Evolutionary conservation across 306 rosid species (phyloP), one percentile per base, ranked within the genome.

Genomic region (Mucuna pruriens): DNA sequence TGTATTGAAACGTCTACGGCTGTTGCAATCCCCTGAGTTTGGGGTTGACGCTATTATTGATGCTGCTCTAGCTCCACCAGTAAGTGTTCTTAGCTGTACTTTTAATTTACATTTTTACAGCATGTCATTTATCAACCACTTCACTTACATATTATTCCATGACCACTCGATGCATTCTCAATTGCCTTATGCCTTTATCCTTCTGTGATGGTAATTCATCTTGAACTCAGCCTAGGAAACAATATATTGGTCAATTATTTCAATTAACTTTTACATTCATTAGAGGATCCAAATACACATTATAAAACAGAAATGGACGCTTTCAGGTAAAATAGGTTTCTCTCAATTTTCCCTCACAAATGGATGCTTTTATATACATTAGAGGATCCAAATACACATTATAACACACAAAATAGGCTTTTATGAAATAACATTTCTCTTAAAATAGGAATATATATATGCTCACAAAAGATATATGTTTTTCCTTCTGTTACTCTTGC

Each of bases 41-140:
- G 97, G 95, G 80, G 76, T 80, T 38, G 52, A 67, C 77, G 84
- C 94, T 38, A 86, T 93, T 52, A 46, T 95, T 52, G 96, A 95
- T 64, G 99, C 97, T 45, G 94, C 94, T 79, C 87, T 91, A 79
- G 92, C 92, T 66, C 90, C 93, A 2, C 86, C 91, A 5, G 97
- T 95, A 84, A 89, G 97, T 71, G 71, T 67, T 62, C 52, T 63
- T 25, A 20, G 23, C 36, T 51, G 20, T 74, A 34, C 68, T 87
- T 49, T 19, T 65, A 62, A 60, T 58, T 68, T 73, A 45, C 44
- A 34, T 45, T 68, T 81, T 44, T 66, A 39, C 57, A 38, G 44
- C 69, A 20, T 60, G 67, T 17, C 64, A 71, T 80, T 79, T 23
- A 45, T 45, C 38, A 17, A 42, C 72, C 64, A 48, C 58, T 26